A percentile compares a stretch with the other conserved stretches of the same genome.
These are phyloP conservation scores for Scalesia atractyloides DNA, from an alignment of 129 eudicot genomes.

Conservation along the genomic window DNA sequence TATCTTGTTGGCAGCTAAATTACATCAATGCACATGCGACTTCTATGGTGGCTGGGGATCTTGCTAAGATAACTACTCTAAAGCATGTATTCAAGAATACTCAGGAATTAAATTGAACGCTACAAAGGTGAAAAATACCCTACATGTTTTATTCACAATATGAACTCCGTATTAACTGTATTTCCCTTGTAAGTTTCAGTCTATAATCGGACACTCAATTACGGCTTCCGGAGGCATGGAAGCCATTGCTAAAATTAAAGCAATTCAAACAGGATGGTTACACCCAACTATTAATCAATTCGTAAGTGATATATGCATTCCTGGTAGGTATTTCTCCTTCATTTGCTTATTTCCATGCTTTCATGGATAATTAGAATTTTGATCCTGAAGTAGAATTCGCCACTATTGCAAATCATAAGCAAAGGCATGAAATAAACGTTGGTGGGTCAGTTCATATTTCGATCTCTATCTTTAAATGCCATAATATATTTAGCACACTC, in stretches of 20 bases:
- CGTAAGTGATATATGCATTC: slow-evolving; percentile 40
- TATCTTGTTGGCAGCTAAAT: slow-evolving; percentile 50
- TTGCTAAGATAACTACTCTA: slow-evolving; percentile 70
- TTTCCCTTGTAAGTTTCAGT: neutral
- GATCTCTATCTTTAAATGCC: too few species aligned
- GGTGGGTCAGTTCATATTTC: slow-evolving; percentile 20
- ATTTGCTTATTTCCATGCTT: neutral
- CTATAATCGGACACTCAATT: neutral
- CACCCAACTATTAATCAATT: slow-evolving; percentile 86
- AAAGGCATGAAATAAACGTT: slow-evolving; percentile 29
- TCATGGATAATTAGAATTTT: neutral
- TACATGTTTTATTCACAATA: neutral
- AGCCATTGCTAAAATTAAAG: slow-evolving; percentile 37
- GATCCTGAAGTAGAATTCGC: slow-evolving; percentile 23
- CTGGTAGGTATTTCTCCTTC: neutral
- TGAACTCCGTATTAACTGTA: neutral
- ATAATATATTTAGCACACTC: neutral
- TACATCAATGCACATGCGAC: slow-evolving; percentile 93
- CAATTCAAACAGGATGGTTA: slow-evolving; percentile 80
- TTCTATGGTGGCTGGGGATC: slow-evolving; percentile 73
- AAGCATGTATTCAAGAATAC: slow-evolving; percentile 73
- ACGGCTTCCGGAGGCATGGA: neutral
- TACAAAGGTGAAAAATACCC: slow-evolving; percentile 59
- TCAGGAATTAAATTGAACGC: slow-evolving; percentile 72
- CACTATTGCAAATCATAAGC: slow-evolving; percentile 24